Percentiles rank a stretch among this genome's conserved stretches.
Evolutionary conservation across 139 green algal species (phyloP).

Genomic region (Chlamydomonas sphaeroides): DNA sequence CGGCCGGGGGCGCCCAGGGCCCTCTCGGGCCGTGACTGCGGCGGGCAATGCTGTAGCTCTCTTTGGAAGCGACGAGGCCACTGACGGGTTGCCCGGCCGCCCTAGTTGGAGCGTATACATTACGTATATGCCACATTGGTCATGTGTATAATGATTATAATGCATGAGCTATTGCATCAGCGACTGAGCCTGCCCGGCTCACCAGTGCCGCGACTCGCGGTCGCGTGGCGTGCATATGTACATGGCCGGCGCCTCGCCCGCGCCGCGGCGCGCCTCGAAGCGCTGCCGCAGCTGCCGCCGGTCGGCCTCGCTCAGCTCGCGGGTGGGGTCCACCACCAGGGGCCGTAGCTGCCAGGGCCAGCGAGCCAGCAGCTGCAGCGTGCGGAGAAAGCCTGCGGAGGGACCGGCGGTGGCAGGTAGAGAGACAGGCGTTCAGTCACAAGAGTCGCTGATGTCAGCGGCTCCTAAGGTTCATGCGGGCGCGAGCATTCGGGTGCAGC

Average conservation of each 20-base stretch:
- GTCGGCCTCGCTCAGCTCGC: conserved; percentile 48
- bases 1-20: too few species aligned
- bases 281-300: conserved; percentile 12
- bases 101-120: conserved; percentile 56
- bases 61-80: conserved; percentile 57
- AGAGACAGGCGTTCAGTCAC: not conserved
- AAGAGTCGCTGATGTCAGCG: too few species aligned
- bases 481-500: too few species aligned
- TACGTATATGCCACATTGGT: too few species aligned
- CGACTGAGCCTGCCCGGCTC: too few species aligned
- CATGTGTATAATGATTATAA: too few species aligned
- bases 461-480: too few species aligned
- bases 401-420: too few species aligned
- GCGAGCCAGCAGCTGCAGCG: conserved; percentile 72
- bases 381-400: conserved; percentile 75
- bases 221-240: conserved; percentile 68
- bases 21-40: too few species aligned
- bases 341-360: conserved; percentile 72
- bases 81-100: conserved; percentile 24
- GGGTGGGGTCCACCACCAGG: conserved; percentile 72
- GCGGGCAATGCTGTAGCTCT: conserved; percentile 54
- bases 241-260: conserved; percentile 52
- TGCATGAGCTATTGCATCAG: too few species aligned
- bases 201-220: conserved; percentile 54
- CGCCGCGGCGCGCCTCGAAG: conserved; percentile 38